Evolutionary conservation across 1,284 basidiomycete species (phyloP).

Genomic region (Melanopsichium pennsylvanicum): DNA sequence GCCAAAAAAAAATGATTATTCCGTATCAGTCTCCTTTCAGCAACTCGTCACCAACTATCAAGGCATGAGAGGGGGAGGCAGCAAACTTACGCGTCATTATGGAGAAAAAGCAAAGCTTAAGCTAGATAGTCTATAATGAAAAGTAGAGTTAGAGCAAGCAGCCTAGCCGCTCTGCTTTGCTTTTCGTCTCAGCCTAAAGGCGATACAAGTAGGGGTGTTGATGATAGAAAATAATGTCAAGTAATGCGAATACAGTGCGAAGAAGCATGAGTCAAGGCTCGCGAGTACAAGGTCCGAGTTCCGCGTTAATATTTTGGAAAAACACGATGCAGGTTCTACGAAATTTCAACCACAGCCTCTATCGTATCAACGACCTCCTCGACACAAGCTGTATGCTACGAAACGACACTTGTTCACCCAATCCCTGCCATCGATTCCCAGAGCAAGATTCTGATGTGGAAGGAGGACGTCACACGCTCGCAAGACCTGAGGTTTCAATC

Average conservation of each 20-base stretch:
- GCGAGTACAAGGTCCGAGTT: slow-evolving; percentile 1
- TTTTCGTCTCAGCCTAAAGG: neutral
- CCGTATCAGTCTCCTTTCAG: neutral
- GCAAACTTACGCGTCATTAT: slow-evolving; percentile 2
- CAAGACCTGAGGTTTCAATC: too few species aligned
- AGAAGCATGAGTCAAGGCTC: neutral
- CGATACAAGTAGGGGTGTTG: neutral
- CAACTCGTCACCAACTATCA: neutral
- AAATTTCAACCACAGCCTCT: too few species aligned
- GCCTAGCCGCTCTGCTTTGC: neutral
- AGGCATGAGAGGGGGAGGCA: neutral
- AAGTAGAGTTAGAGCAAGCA: neutral
- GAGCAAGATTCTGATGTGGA: too few species aligned
- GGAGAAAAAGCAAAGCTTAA: too few species aligned
- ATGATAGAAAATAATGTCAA: neutral
- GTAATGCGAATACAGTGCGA: neutral
- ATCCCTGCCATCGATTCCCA: too few species aligned
- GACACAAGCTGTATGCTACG: too few species aligned
- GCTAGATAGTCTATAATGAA: too few species aligned
- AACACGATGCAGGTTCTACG: too few species aligned
- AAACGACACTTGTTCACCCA: too few species aligned
- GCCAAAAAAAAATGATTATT: neutral
- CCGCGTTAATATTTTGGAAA: neutral
- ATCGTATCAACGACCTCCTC: too few species aligned
- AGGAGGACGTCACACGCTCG: too few species aligned